These are phyloP conservation scores for Backusella sp. DNA, from an alignment of 192 early-diverging fungal species.

Conservation along the genomic window DNA sequence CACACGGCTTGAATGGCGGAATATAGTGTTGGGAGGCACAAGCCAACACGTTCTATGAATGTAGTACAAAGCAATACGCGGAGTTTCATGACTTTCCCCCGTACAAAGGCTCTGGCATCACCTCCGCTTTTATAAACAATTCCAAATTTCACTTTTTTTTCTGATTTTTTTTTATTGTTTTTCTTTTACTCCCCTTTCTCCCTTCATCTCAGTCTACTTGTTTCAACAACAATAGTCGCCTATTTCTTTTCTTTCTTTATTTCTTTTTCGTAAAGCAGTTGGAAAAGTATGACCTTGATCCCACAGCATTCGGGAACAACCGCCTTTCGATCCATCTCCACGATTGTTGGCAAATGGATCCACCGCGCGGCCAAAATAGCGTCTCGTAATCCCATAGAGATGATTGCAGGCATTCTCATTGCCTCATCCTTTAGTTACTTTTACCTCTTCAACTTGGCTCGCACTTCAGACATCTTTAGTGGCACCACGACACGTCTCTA, in stretches of 20 bases:
- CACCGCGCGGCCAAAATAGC: conserved; percentile 48
- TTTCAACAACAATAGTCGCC: conserved; percentile 6
- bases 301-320: conserved; percentile 21
- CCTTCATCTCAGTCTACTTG: not conserved
- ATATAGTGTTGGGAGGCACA: not conserved
- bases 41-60: not conserved
- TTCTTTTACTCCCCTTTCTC: not conserved
- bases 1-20: not conserved
- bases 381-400: conserved; percentile 79
- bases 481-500: conserved; percentile 40
- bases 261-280: not conserved
- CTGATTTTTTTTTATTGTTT: not conserved
- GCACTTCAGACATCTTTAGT: conserved; percentile 65
- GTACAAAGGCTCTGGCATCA: not conserved
- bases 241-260: not conserved
- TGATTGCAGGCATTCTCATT: conserved; percentile 66
- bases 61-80: not conserved
- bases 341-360: conserved; percentile 34
- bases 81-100: not conserved
- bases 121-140: not conserved
- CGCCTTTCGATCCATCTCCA: conserved; percentile 27
- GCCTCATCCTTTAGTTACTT: conserved; percentile 77
- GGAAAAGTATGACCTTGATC: not conserved
- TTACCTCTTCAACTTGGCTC: conserved; percentile 67
- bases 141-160: not conserved